These are phyloP conservation scores for Moesziomyces globuligerus DNA, from an alignment of 1,284 basidiomycete genomes.

Conservation along the genomic window DNA sequence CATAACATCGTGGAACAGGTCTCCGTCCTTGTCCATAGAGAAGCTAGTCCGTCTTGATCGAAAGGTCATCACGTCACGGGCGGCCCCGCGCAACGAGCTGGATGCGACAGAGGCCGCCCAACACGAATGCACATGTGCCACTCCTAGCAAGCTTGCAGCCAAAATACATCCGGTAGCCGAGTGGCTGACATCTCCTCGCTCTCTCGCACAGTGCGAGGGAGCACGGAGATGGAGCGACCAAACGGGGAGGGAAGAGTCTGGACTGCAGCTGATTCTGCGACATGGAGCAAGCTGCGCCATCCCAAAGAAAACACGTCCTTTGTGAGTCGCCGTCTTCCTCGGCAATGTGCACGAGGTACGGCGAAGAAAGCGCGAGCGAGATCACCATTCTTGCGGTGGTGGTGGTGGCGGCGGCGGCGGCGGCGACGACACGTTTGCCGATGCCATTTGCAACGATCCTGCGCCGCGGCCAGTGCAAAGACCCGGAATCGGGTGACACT, in stretches of 20 bases:
- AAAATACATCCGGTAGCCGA: conserved; percentile 25
- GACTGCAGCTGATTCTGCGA: neutral
- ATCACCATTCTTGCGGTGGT: no score
- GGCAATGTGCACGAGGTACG: no score
- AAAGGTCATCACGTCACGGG: neutral
- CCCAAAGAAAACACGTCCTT: conserved; percentile 3
- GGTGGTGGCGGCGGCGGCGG: no score
- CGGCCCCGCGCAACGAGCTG: neutral
- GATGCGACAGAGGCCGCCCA: neutral
- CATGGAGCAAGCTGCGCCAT: neutral
- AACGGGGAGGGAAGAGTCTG: conserved; percentile 20
- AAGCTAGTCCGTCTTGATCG: conserved; percentile 15
- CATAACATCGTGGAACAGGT: neutral
- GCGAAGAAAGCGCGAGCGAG: neutral
- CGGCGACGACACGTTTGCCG: neutral
- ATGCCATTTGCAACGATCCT: neutral
- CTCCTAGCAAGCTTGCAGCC: neutral
- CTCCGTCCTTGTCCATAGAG: conserved; percentile 27
- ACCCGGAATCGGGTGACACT: neutral
- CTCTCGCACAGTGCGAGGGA: neutral
- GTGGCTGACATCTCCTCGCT: conserved; percentile 17
- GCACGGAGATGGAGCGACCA: conserved; percentile 37
- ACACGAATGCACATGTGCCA: neutral
- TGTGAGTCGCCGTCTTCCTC: neutral
- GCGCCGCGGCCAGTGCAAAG: neutral